Evolutionary conservation across 306 rosid genomes (phyloP), one percentile per base, ranked within the genome.

Genomic region (Vachellia pachyceras): DNA sequence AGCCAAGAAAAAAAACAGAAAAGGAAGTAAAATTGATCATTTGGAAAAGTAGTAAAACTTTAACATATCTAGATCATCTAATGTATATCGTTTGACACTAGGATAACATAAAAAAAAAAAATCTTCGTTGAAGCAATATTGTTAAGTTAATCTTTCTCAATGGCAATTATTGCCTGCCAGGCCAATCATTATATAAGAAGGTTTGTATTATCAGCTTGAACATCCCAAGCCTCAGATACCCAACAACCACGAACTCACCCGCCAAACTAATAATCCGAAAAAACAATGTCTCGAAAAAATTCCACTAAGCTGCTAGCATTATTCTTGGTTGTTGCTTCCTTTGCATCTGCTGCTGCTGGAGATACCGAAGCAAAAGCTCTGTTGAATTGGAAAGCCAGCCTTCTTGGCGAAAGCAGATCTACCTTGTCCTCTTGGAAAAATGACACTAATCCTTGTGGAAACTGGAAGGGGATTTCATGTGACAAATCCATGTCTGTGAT

Each of bases 311-410:
- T 47, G 52, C 52, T 47, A 47, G 5, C 52, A 47, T 47, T 46
- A 22, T 71, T 46, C 14, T 25, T 71, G 22, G 29, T 1, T 44
- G 40, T 18, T 33, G 33, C 64, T 22, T 57, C 14, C 14, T 8
- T 57, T 57, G 14, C 64, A 57, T 57, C 33, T 22, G 35, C 1
- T 17, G 60, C 60, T 18, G 25, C 64, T 63, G 49, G 13, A 60
- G 39, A 25, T 33, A 33, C 10, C 7, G 45, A 71, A 71, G 57
- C 75, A 36, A 25, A 46, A 13, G 75, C 75, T 46, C 58, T 71
- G 7, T 13, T 71, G 41, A 71, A 45, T 3, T 71, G 75, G 75
- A 71, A 23, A 14, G 23, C 40, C 10, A 71, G 41, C 25, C 12
- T 72, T 4, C 2, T 7, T 14, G 9, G 29, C 7, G 17, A 72